Evolutionary conservation across 306 rosid species (phyloP).

Genomic region (Cicer pinnatifidum): DNA sequence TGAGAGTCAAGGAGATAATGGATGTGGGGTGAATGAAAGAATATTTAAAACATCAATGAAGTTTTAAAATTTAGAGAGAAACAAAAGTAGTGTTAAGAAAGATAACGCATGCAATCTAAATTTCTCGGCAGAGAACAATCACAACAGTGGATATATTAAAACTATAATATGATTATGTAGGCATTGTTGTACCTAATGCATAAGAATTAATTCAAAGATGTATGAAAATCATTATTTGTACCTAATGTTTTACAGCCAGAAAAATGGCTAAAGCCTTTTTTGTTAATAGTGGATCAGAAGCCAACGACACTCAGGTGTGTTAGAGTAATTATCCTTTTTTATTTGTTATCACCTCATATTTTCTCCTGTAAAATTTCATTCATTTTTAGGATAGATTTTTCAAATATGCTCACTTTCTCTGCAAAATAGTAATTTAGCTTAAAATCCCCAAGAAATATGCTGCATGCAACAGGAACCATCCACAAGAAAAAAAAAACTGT

Average conservation of each 20-base stretch:
- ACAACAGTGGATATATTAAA: no score
- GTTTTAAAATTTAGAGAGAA: no score
- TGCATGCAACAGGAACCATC: background rate
- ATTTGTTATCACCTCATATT: slow-evolving; percentile 34
- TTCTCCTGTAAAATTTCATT: slow-evolving; percentile 30
- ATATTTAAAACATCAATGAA: no score
- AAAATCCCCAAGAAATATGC: slow-evolving; percentile 6
- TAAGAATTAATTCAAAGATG: no score
- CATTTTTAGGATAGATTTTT: slow-evolving; percentile 19
- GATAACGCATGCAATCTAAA: no score
- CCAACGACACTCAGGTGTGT: slow-evolving; percentile 94
- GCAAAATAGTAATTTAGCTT: slow-evolving; percentile 27
- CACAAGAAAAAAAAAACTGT: slow-evolving; percentile 13
- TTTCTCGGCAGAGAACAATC: no score
- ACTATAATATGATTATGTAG: no score
- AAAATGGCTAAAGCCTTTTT: slow-evolving; percentile 93
- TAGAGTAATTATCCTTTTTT: slow-evolving; percentile 35
- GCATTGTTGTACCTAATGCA: no score
- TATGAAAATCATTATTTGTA: no score
- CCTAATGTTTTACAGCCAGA: slow-evolving; percentile 76
- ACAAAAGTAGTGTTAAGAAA: no score
- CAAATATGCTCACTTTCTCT: slow-evolving; percentile 13
- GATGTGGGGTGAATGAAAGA: no score
- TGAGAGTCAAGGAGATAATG: no score
- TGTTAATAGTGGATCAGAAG: slow-evolving; percentile 93